Conservation (phyloP, 306 rosid species). For the Castanea crenata region DNA sequence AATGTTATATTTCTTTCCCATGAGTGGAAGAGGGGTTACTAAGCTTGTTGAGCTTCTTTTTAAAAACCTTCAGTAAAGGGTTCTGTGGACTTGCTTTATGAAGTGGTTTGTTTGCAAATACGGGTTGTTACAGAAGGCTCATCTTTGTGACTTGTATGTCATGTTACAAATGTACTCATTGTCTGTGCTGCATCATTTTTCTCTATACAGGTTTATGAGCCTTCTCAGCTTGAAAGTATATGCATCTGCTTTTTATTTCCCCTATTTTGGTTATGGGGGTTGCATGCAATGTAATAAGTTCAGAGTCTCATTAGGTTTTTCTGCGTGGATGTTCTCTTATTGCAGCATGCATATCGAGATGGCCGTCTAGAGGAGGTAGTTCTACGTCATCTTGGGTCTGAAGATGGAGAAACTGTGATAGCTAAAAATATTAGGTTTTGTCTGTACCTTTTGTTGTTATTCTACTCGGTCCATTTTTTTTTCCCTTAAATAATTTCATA, state of each 20-base stretch:
- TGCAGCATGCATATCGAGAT: slow-evolving; percentile 86
- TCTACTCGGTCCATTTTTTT: not conserved
- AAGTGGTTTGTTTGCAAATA: not conserved
- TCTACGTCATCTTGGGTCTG: slow-evolving; percentile 84
- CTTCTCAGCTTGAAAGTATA: not conserved
- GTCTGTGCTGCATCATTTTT: not conserved
- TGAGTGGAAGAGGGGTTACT: not conserved
- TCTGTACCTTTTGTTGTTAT: not conserved
- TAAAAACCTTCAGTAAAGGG: not conserved
- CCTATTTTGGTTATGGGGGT: not conserved
- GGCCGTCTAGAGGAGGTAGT: slow-evolving; percentile 79
- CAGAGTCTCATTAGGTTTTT: slow-evolving; percentile 13
- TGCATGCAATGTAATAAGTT: not conserved
- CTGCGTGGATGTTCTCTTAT: slow-evolving; percentile 18
- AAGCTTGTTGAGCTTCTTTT: not conserved
- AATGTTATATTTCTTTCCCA: not conserved
- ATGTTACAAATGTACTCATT: not conserved
- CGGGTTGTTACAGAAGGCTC: not conserved
- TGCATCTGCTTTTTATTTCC: not conserved
- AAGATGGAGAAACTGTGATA: slow-evolving; percentile 78
- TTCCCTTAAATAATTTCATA: not conserved
- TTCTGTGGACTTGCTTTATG: not conserved
- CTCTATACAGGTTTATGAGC: not conserved
- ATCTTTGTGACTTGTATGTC: not conserved
- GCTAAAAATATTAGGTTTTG: slow-evolving; percentile 78